phyloP scores from a whole-genome alignment of 331 rosid genomes.

The Acacia pycnantha region DNA sequence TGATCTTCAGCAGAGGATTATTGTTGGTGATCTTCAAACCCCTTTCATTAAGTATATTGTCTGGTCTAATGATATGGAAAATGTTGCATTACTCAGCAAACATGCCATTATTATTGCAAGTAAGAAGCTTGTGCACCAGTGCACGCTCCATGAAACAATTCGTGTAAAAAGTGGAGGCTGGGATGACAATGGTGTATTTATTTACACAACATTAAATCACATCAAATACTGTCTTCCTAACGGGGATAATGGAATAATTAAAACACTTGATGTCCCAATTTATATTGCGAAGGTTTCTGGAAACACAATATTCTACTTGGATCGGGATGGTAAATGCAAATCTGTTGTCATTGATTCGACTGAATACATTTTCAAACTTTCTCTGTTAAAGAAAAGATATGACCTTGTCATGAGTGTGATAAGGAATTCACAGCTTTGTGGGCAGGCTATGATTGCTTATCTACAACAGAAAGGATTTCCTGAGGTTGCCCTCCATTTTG shows the following conservation, averaged over 20 bases:
- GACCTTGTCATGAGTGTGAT: constrained; percentile 97
- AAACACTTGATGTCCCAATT: constrained; percentile 86
- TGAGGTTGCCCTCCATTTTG: constrained; percentile 97
- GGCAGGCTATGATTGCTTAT: constrained; percentile 97
- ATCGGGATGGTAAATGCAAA: constrained; percentile 87
- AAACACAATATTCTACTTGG: constrained; percentile 80
- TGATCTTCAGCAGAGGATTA: constrained; percentile 81
- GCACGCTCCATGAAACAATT: constrained; percentile 96
- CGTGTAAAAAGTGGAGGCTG: constrained; percentile 98
- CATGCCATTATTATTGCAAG: constrained; percentile 85
- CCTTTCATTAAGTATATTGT: constrained; percentile 81
- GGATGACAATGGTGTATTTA: constrained; percentile 97
- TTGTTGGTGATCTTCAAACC: constrained; percentile 86
- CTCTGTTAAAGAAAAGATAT: constrained; percentile 70
- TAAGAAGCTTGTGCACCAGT: constrained; percentile 90
- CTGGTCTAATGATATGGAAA: constrained; percentile 95
- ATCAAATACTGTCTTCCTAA: constrained; percentile 91
- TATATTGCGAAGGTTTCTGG: constrained; percentile 88
- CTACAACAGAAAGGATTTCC: constrained; percentile 98
- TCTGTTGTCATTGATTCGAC: constrained; percentile 81
- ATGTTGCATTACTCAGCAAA: constrained; percentile 90
- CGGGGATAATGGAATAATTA: constrained; percentile 93
- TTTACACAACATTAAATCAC: constrained; percentile 87
- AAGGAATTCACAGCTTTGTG: constrained; percentile 90
- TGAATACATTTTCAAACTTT: constrained; percentile 86